Evolutionary conservation across 352 stramenopile species (phyloP), one percentile per base, ranked within the genome.

Genomic region (Thalassiosira ordinaria): DNA sequence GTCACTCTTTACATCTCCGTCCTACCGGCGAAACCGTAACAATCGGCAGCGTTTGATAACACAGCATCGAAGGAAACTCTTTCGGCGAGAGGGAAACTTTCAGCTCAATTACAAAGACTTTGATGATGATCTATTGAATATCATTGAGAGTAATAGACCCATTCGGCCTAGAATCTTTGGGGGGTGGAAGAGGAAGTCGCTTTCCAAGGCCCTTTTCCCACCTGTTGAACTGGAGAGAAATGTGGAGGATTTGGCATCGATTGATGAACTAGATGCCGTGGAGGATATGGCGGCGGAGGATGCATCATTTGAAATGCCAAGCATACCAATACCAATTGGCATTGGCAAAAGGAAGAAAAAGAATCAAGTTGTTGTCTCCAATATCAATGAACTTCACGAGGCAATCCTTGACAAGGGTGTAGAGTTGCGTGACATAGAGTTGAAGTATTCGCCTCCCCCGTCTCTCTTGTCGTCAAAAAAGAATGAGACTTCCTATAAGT

Each of bases 301-400:
- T 8, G 29, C 11, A 11, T 24, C 37, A 14, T 9, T 31, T 20
- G 26, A 47, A 51, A 29, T 22, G 1, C 14, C 47, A n/a, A 52
- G 26, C 13, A 5, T 14, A n/a, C 24, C 47, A 27, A 73, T 64
- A 73, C 4, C 64, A 35, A 70, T 59, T 49, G 47, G 31, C 33
- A 73, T 53, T 44, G 44, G 55, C 27, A 63, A 64, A 62, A 72
- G 33, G 37, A 83, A 83, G 65, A 83, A 49, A 31, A 49, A 52
- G 13, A 8, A 62, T 31, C 53, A 62, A 55, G 47, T 72, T 0
- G 27, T 65, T 22, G 69, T 84, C 18, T 73, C 63, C 13, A 84
- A 76, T 66, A 70, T 80, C 49, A 44, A 74, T 26, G 76, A 84
- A 49, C 63, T 84, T 46, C 68, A 64, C 26, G 69, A 79, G 47